These are phyloP conservation scores for Penicillium concentricum DNA, from an alignment of 2,329 filamentous ascomycete genomes.

Conservation along the genomic window DNA sequence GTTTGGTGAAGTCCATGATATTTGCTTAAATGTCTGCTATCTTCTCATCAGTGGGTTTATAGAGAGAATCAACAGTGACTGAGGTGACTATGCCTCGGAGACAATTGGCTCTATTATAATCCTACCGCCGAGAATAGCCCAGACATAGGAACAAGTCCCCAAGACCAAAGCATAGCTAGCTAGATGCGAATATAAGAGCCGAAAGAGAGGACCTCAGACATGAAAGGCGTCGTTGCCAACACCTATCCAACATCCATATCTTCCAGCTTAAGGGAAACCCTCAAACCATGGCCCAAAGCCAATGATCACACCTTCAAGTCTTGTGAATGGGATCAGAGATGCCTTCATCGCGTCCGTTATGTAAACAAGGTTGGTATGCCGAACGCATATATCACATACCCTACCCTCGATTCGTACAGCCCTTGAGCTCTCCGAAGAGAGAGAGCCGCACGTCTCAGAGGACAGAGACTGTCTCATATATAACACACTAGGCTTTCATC, in stretches of 20 bases:
- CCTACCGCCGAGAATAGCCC: not conserved
- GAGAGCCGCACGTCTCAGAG: constrained; percentile 73
- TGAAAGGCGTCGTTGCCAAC: not conserved
- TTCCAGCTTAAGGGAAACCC: not conserved
- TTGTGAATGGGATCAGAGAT: constrained; percentile 73
- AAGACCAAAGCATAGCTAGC: not conserved
- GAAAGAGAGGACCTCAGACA: not conserved
- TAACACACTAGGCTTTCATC: constrained; percentile 99
- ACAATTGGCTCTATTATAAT: not conserved
- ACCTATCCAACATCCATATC: constrained; percentile 12
- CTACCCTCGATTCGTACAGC: constrained; percentile 67
- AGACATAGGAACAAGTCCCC: not conserved
- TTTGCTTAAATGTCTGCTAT: not conserved
- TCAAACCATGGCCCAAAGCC: constrained; percentile 10
- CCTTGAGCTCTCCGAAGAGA: constrained; percentile 76
- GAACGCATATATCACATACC: constrained; percentile 97
- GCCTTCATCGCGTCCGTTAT: constrained; percentile 91
- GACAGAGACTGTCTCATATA: constrained; percentile 73
- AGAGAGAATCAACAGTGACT: not conserved
- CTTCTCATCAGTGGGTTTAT: not conserved
- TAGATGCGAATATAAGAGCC: not conserved
- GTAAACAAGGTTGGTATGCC: constrained; percentile 98
- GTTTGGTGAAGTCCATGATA: not conserved
- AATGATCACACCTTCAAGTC: constrained; percentile 51
- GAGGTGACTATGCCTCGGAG: not conserved